Base-by-base conservation (phyloP, 2,329 filamentous ascomycete genomes). In the Xylaria sp. region DNA sequence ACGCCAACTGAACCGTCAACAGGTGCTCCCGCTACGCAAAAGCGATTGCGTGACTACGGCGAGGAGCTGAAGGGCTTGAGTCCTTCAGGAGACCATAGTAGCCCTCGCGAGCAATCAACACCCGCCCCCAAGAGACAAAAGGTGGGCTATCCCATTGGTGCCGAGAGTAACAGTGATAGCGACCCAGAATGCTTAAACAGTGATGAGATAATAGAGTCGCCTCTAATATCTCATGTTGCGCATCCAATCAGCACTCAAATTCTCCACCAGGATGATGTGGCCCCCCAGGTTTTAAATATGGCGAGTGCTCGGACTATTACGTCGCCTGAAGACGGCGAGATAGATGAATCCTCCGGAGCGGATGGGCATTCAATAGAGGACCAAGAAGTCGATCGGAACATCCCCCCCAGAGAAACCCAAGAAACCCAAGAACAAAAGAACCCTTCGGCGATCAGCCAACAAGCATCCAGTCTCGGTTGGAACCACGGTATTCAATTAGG, bases 131-230 rank as follows among this genome's bases (percentile, higher is more conserved):
- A 75, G 56, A 73, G 67, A 55, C 67, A 54, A 55, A 73, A 66
- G 54, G 57, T 52, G 38, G 54, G 17, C 25, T 11, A 44, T 10
- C 10, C 19, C 25, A 41, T n/a, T 19, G 49, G 41, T 21, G 23
- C 37, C 11, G n/a, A 58, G 33, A 37, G 38, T n/a, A 52, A 56
- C 27, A 46, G 40, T 52, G 62, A 60, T 29, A 57, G 61, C 48
- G 63, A 65, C 17, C 65, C 69, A 25, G 72, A 70, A 33, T 63
- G 67, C 44, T 52, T 73, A 31, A 75, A 75, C 19, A 73, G 76
- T 54, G 74, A 72, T 49, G 73, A 76, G 66, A 73, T 73, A 66
- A 67, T 71, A 64, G 74, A 74, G 55, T 67, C 67, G 13, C 56
- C 40, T 60, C 62, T 54, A 21, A 41, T 55, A 58, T 53, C 52